Percentiles rank a stretch among this genome's conserved stretches.
Evolutionary conservation across 176 grass and related monocot species (phyloP).

Genomic region (Juncus effusus): DNA sequence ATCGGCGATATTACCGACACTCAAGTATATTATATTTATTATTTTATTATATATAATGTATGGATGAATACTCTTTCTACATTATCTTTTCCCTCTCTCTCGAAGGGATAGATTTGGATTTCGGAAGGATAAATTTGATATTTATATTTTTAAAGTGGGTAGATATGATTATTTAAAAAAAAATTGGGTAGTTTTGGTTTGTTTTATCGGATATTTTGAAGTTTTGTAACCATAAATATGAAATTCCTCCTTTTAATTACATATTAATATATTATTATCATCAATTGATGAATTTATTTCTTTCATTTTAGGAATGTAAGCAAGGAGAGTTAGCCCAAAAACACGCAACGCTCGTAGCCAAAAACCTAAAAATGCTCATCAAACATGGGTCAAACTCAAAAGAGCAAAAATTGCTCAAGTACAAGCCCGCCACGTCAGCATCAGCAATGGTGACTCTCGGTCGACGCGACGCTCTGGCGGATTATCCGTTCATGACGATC

Average conservation of each 20-base stretch:
- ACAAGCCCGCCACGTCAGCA: constrained; percentile 34
- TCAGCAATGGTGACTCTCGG: constrained; percentile 43
- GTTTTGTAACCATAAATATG: too few species aligned
- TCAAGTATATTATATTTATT: neutral
- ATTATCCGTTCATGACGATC: constrained; percentile 65
- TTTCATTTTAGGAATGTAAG: constrained; percentile 36
- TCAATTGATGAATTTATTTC: neutral
- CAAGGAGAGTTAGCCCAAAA: constrained; percentile 54
- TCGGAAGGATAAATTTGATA: too few species aligned
- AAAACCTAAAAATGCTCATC: constrained; percentile 53
- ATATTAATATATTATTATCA: too few species aligned
- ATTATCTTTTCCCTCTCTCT: too few species aligned
- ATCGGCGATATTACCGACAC: constrained; percentile 55
- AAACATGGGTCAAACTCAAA: constrained; percentile 1
- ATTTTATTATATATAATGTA: neutral
- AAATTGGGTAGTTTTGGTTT: too few species aligned
- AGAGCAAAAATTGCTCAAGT: constrained; percentile 61
- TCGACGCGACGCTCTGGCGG: constrained; percentile 45
- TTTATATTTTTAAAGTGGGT: too few species aligned
- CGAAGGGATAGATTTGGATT: too few species aligned
- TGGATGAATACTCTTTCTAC: too few species aligned
- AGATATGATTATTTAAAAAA: too few species aligned
- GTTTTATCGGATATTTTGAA: too few species aligned
- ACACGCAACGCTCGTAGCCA: constrained; percentile 55
- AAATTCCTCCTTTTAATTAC: too few species aligned